phyloP scores from a whole-genome alignment of 257 asterid species.

The Solanum sejunctum region DNA sequence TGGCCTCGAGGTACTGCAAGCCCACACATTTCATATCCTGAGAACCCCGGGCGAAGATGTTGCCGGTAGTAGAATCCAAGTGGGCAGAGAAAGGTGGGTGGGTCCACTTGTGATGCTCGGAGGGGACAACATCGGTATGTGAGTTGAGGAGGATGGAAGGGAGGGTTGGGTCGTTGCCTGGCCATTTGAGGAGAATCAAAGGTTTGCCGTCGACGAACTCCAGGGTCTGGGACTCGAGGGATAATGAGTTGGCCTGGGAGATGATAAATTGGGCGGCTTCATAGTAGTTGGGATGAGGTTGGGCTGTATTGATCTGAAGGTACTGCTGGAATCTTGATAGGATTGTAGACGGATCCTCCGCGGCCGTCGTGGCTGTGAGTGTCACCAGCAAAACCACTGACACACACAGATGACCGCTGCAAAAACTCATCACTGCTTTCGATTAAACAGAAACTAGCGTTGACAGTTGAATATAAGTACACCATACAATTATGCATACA shows the following conservation, averaged over 20 bases:
- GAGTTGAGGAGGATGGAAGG: slow-evolving; percentile 88
- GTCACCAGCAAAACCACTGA: background rate
- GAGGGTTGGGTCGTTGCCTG: slow-evolving; percentile 52
- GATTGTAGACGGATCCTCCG: slow-evolving; percentile 23
- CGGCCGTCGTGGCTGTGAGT: background rate
- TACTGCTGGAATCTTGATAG: slow-evolving; percentile 76
- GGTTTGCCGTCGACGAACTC: slow-evolving; percentile 70
- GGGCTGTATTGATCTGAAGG: slow-evolving; percentile 78
- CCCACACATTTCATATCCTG: slow-evolving; percentile 98
- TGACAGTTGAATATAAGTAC: no score
- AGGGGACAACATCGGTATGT: slow-evolving; percentile 92
- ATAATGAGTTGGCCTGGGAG: slow-evolving; percentile 57
- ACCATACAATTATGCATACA: no score
- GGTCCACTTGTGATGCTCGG: slow-evolving; percentile 76
- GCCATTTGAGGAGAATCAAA: slow-evolving; percentile 65
- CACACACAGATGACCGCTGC: background rate
- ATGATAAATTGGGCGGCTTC: slow-evolving; percentile 56
- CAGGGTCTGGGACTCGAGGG: slow-evolving; percentile 38
- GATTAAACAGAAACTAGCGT: no score
- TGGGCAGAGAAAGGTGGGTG: slow-evolving; percentile 77
- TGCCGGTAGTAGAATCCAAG: slow-evolving; percentile 47
- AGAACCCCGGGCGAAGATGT: slow-evolving; percentile 86
- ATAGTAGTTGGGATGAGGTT: slow-evolving; percentile 64
- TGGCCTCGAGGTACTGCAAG: slow-evolving; percentile 84
- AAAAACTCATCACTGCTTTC: background rate